Evolutionary conservation across 805 yeast genomes (phyloP), one percentile per base, ranked within the genome.

Genomic region (Cyberlindnera maclurae): DNA sequence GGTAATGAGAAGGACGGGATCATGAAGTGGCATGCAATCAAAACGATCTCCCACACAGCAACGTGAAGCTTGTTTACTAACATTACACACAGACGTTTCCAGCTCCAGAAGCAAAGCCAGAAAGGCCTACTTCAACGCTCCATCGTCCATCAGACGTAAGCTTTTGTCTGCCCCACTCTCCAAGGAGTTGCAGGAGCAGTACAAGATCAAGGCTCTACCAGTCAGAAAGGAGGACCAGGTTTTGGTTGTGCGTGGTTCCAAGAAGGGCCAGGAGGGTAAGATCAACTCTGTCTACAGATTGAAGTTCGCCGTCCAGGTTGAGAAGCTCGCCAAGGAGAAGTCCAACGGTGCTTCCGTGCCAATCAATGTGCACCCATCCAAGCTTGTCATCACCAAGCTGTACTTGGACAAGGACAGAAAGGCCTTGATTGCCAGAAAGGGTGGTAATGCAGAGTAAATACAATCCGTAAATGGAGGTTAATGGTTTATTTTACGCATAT

Each of bases 191-290:
- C 83, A 94, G 71, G 94, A 82, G 71, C 82, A 93, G 78, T 93
- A 89, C 86, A 88, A 88, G 70, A 76, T 93, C 74, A 87, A 81
- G 68, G 75, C 97, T 59, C 75, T 93, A 55, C 98, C 98, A 70
- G 81, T 93, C 78, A 93, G 97, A 82, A 83, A 84, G 74, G 94
- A 89, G 61, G 98, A 93, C 70, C 87, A 84, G 72, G 95, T 93
- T 60, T 71, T 77, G 61, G 93, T 93, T 65, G 90, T 83, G 69
- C 90, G 98, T 76, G 98, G 98, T 67, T 85, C 97, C 65, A 85
- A 86, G 84, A 93, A 93, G 80, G 98, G 97, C 70, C 88, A 90
- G 62, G 98, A 90, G 79, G 98, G 98, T 74, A 86, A 88, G 75
- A 79, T 93, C 70, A 75, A 93, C 58, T 83, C 95, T 55, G 97